A percentile compares a stretch with the other conserved stretches of the same genome.
Evolutionary conservation across 257 asterid genomes (phyloP).

Genomic region (Verbena officinalis): DNA sequence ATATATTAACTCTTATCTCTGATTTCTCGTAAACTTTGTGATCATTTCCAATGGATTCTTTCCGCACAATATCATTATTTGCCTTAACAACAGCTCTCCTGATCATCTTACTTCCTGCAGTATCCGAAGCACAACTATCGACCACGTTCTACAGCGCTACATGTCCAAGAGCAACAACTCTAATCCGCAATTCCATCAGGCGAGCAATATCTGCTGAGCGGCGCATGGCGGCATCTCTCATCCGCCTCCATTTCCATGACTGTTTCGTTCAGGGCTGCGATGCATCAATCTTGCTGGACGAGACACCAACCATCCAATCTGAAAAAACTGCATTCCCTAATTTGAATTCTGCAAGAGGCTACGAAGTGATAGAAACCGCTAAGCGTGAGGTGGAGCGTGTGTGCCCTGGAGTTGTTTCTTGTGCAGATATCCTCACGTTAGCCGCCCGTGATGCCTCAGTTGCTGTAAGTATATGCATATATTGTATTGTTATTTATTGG

Average conservation of each 20-base stretch:
- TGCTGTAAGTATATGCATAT: constrained; percentile 32
- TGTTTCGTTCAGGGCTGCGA: constrained; percentile 55
- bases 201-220: constrained; percentile 41
- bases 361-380: constrained; percentile 39
- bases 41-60: too few relatives aligned
- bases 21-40: too few relatives aligned
- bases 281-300: constrained; percentile 49
- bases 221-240: constrained; percentile 53
- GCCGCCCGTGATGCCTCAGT: constrained; percentile 47
- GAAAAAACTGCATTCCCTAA: constrained; percentile 43
- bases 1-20: too few relatives aligned
- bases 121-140: too few relatives aligned
- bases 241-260: constrained; percentile 57
- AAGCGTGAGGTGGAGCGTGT: constrained; percentile 40
- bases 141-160: constrained; percentile 34
- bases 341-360: constrained; percentile 38
- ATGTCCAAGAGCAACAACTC: constrained; percentile 36
- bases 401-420: constrained; percentile 48
- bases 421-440: constrained; percentile 42
- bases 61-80: too few relatives aligned
- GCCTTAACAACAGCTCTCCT: too few relatives aligned
- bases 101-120: too few relatives aligned
- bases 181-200: constrained; percentile 32
- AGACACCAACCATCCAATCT: constrained; percentile 34
- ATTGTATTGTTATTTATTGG: too few relatives aligned